Evolutionary conservation across 177 flowering plant genomes (phyloP).

Genomic region (Tripterygium wilfordii): DNA sequence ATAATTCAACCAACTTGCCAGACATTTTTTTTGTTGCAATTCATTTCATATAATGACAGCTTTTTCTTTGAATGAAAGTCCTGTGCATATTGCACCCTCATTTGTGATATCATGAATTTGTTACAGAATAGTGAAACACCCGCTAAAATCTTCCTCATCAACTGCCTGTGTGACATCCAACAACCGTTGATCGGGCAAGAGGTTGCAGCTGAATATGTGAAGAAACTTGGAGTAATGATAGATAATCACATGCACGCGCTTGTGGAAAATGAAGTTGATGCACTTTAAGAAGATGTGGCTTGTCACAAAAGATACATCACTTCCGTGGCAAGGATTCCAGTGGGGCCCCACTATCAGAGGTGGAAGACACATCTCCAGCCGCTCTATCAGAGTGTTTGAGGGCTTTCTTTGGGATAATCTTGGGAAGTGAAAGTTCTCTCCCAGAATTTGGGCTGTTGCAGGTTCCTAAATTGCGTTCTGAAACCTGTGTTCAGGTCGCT

Average conservation of each 20-base stretch:
- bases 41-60: no score
- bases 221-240: conserved; percentile 65
- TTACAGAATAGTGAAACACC: conserved; percentile 69
- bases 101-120: background rate
- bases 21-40: background rate
- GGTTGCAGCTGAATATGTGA: conserved; percentile 60
- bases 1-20: background rate
- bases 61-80: no score
- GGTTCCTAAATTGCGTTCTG: conserved; percentile 78
- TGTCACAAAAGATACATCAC: conserved; percentile 53
- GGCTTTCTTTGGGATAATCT: conserved; percentile 64
- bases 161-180: conserved; percentile 83
- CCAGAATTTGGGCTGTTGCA: conserved; percentile 94
- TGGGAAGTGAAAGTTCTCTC: conserved; percentile 77
- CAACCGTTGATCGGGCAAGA: conserved; percentile 80
- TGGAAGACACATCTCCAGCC: conserved; percentile 63
- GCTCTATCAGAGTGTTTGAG: conserved; percentile 72
- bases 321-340: conserved; percentile 27
- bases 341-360: conserved; percentile 47
- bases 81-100: background rate
- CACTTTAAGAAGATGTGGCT: conserved; percentile 68
- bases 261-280: conserved; percentile 74
- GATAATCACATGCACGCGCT: conserved; percentile 47
- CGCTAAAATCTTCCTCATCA: conserved; percentile 85
- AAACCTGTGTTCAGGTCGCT: conserved; percentile 62